phyloP scores from a whole-genome alignment of 352 stramenopile species.

The Pythium pectinolyticum region DNA sequence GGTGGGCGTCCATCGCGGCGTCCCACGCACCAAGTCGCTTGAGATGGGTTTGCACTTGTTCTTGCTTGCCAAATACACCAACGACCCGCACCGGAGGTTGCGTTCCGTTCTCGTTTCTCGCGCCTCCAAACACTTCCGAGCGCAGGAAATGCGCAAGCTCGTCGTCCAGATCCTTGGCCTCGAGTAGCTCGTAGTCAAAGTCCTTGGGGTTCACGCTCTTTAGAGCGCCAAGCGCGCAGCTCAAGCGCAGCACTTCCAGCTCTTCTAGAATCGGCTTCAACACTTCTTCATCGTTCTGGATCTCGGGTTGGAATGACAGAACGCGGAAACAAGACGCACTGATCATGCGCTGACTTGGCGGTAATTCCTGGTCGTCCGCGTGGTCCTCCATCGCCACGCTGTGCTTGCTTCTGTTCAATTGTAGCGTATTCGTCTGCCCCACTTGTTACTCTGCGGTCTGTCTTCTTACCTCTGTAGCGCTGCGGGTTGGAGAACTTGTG shows the following conservation, averaged over 20 bases:
- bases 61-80: slow-evolving; percentile 63
- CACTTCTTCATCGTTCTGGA: slow-evolving; percentile 68
- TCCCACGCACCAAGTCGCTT: slow-evolving; percentile 44
- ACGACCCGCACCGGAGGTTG: slow-evolving; percentile 35
- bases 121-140: slow-evolving; percentile 40
- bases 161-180: slow-evolving; percentile 57
- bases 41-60: slow-evolving; percentile 47
- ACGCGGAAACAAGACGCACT: slow-evolving; percentile 44
- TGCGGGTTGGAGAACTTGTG: too few species aligned
- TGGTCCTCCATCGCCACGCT: neutral
- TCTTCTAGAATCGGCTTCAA: slow-evolving; percentile 72
- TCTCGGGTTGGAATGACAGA: slow-evolving; percentile 44
- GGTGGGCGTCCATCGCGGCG: slow-evolving; percentile 32
- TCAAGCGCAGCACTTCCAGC: slow-evolving; percentile 64
- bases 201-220: slow-evolving; percentile 44
- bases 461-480: too few species aligned
- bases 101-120: neutral
- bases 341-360: slow-evolving; percentile 3
- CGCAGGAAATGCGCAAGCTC: slow-evolving; percentile 63
- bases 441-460: too few species aligned
- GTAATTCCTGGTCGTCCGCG: neutral
- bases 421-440: too few species aligned
- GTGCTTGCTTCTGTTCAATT: neutral
- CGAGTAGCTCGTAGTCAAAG: slow-evolving; percentile 53
- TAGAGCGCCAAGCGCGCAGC: slow-evolving; percentile 53